Base-by-base conservation (phyloP, 441 rosid genomes). In the Gossypium trilobum region DNA sequence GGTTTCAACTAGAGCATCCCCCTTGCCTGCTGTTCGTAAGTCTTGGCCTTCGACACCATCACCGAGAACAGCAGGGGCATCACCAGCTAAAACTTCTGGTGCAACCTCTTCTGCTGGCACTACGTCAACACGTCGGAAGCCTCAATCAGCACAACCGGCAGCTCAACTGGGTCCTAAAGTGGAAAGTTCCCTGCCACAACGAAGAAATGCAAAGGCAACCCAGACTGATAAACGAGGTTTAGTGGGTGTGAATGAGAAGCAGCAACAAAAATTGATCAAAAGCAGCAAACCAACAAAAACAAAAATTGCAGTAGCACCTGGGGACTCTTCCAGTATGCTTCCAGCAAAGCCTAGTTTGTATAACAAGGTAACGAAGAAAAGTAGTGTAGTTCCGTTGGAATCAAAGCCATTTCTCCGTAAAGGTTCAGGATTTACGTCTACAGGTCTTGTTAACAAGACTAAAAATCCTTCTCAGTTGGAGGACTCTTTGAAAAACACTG, bases 21-120 rank as follows among this genome's bases (percentile, higher is more conserved):
- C 85, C 31, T 75, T 81, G 72, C 88, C 89, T 58, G 74, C 79
- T 29, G 75, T 83, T 44, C 88, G 87, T 62, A 85, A 85, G 82
- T 88, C 91, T 36, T 87, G 89, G 91, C 89, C 93, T 64, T 83
- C 84, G 39, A 71, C 82, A 20, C 87, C 86, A 56, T 73, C 88
- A 59, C 77, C 71, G 63, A 85, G 83, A 80, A 79, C 78, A 17
- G 36, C 73, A 1, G 82, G 82, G 66, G 64, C 74, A 73, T 81
- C 86, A 44, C 80, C 85, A 5, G 84, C 85, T 62, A 85, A 77
- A 79, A 70, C 73, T 72, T 70, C 84, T 20, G 71, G 75, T 16
- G 80, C 79, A 56, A 58, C 77, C 46, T 80, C 88, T 50, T 77
- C 87, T 70, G 59, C 79, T 64, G 86, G 83, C 36, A 68, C 81